phyloP scores from a whole-genome alignment of 2,329 filamentous ascomycete species.

The Aureobasidium mangrovei region DNA sequence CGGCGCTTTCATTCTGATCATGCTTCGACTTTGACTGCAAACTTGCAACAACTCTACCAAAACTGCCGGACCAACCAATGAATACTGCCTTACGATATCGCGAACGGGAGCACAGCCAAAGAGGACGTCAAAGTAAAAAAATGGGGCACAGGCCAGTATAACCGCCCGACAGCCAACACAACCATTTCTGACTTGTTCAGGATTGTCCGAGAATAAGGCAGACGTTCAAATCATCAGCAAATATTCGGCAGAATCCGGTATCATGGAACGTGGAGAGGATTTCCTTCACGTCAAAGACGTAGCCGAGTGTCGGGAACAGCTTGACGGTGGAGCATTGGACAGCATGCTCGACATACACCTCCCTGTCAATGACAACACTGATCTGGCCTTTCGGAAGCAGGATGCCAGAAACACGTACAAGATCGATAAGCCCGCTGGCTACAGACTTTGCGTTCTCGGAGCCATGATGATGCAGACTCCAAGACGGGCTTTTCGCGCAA shows the following conservation, averaged over 20 bases:
- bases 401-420: not conserved
- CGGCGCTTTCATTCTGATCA: not conserved
- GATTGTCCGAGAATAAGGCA: slow-evolving; percentile 13
- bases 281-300: not conserved
- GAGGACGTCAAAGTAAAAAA: not conserved
- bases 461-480: not conserved
- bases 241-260: not conserved
- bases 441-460: not conserved
- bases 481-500: not conserved
- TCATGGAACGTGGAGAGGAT: not conserved
- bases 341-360: not conserved
- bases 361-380: too few relatives aligned
- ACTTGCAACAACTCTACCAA: not conserved
- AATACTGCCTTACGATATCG: too few relatives aligned
- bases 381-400: not conserved
- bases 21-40: not conserved
- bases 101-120: not conserved
- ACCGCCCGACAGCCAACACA: too few relatives aligned
- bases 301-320: not conserved
- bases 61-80: too few relatives aligned
- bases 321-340: not conserved
- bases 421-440: not conserved
- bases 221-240: slow-evolving; percentile 11
- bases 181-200: not conserved
- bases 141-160: not conserved